Conservation (phyloP, 768 basidiomycete genomes). For the Trametes villosa region DNA sequence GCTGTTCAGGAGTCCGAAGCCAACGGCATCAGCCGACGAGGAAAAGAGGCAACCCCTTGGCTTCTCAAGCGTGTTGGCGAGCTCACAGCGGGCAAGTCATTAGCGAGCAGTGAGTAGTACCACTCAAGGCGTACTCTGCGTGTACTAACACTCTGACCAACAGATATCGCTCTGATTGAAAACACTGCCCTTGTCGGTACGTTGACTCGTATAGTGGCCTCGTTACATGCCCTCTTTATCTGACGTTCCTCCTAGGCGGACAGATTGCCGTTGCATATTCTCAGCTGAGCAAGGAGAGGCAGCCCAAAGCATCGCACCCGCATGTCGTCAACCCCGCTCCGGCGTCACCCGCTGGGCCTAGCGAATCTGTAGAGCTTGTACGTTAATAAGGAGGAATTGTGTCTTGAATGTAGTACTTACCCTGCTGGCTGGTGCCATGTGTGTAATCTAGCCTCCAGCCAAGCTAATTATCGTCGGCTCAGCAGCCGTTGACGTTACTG, state of each 20-base stretch:
- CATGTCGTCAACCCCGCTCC: not conserved
- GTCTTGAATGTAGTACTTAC: not conserved
- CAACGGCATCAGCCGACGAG: conserved; percentile 75
- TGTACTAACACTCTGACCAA: not conserved
- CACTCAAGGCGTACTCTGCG: not conserved
- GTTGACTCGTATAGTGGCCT: conserved; percentile 21
- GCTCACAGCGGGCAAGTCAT: conserved; percentile 74
- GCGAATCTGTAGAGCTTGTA: not conserved
- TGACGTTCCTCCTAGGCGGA: conserved; percentile 52
- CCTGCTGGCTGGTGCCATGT: not conserved
- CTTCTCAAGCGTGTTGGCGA: conserved; percentile 81
- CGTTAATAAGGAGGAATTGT: too few species aligned
- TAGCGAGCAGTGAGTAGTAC: conserved; percentile 63
- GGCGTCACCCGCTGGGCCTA: not conserved
- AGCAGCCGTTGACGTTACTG: conserved; percentile 88
- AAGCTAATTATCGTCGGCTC: conserved; percentile 79
- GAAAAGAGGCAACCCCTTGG: conserved; percentile 97
- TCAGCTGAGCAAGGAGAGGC: conserved; percentile 40
- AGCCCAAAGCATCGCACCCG: not conserved
- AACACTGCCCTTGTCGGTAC: conserved; percentile 86
- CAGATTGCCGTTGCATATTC: conserved; percentile 81
- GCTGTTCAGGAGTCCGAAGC: conserved; percentile 84
- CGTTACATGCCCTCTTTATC: conserved; percentile 3
- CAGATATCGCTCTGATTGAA: conserved; percentile 85
- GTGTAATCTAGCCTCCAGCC: conserved; percentile 34